A percentile compares a stretch with the other conserved stretches of the same genome.
phyloP scores from a whole-genome alignment of 2,329 filamentous ascomycete genomes.

The Diaporthe vexans region DNA sequence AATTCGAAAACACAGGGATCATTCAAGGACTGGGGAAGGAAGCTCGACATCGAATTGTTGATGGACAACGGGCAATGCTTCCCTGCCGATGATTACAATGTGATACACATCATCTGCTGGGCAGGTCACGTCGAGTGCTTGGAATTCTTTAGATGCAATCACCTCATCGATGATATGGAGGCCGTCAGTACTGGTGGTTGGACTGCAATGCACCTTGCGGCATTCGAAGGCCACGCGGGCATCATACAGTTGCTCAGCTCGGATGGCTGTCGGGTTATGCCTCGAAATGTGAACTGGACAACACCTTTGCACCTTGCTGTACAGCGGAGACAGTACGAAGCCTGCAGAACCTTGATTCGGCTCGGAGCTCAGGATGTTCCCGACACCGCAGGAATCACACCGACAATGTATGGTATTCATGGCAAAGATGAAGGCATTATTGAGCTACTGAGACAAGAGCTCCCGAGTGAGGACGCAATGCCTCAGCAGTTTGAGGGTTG shows the following conservation, averaged over 20 bases:
- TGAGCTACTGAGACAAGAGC: rapidly evolving
- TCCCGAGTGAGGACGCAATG: neutral
- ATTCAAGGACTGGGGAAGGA: too few species aligned
- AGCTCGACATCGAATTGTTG: too few species aligned
- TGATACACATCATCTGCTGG: too few species aligned
- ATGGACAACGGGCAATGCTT: too few species aligned
- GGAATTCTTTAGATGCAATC: neutral
- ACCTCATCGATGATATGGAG: neutral
- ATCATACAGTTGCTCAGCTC: neutral
- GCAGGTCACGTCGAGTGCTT: neutral
- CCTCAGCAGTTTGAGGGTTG: too few species aligned
- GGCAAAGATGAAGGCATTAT: neutral
- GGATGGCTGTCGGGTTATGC: neutral
- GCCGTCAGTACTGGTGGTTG: rapidly evolving
- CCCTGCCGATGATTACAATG: too few species aligned
- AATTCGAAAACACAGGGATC: neutral
- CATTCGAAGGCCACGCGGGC: rapidly evolving
- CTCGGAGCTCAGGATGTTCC: neutral
- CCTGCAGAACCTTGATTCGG: neutral
- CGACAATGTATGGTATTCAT: neutral
- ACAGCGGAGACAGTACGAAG: rapidly evolving
- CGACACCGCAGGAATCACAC: neutral
- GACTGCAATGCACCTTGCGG: neutral
- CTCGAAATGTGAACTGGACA: rapidly evolving
- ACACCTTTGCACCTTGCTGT: neutral